These are phyloP conservation scores for Globisporangium parvum DNA, from an alignment of 352 stramenopile genomes.

Conservation along the genomic window DNA sequence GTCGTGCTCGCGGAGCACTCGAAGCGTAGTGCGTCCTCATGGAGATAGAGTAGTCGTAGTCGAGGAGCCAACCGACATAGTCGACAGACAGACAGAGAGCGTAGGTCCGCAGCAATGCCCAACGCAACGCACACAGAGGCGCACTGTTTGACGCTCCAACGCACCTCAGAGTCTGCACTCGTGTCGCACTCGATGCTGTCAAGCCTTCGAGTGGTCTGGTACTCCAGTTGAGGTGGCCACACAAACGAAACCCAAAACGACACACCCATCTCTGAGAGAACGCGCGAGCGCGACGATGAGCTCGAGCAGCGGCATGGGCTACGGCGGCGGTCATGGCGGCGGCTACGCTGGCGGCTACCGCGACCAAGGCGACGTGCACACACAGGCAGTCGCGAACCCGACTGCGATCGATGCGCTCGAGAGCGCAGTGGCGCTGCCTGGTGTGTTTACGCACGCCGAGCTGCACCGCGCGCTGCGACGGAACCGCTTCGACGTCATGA, in stretches of 20 bases:
- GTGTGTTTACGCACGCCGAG: constrained; percentile 44
- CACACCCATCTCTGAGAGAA: not conserved
- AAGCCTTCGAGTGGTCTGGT: too few species aligned
- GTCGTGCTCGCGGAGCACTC: not conserved
- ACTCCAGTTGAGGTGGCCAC: too few species aligned
- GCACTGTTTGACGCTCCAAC: too few species aligned
- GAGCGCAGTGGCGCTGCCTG: constrained; percentile 59
- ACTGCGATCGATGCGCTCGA: constrained; percentile 58
- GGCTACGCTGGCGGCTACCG: constrained; percentile 24
- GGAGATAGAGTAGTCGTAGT: too few species aligned
- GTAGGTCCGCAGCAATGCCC: too few species aligned
- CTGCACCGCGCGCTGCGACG: constrained; percentile 55
- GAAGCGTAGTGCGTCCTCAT: too few species aligned
- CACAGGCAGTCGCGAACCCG: constrained; percentile 20
- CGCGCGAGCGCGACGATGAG: constrained; percentile 6
- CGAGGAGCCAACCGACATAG: too few species aligned
- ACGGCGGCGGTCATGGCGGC: constrained; percentile 7
- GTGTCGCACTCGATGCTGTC: too few species aligned
- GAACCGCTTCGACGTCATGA: constrained; percentile 64
- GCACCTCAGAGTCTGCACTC: too few species aligned
- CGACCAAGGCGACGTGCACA: constrained; percentile 26
- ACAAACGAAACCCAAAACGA: not conserved
- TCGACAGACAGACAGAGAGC: too few species aligned
- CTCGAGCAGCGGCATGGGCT: constrained; percentile 17
- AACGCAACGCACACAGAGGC: too few species aligned